Evolutionary conservation across 2,329 filamentous ascomycete species (phyloP), one percentile per base, ranked within the genome.

Genomic region (Sporothrix sp.): DNA sequence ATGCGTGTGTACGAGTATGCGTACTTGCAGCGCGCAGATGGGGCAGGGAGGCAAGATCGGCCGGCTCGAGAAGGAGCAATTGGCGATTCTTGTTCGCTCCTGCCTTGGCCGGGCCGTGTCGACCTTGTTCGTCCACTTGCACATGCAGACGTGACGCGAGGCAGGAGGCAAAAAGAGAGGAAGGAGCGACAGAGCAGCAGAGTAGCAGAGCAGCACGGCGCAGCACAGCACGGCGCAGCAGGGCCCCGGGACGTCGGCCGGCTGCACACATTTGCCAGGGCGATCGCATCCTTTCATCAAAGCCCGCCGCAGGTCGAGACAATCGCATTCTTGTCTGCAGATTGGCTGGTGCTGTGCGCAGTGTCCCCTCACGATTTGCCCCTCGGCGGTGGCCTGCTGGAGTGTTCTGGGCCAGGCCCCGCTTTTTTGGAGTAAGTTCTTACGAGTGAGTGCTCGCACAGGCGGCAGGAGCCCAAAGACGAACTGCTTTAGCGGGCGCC

Each of bases 31-130:
- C n/a, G n/a, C n/a, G n/a, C 23, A 25, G 28, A 35, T 18, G 20
- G 35, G 30, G 43, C 23, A 16, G 13, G 43, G 43, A 18, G 43
- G 43, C 43, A 45, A 45, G 43, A 45, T 28, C 42, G 42, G 28
- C 20, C 43, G 25, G n/a, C 28, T 32, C 28, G 38, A 20, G 18
- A 30, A 28, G 23, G 16, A 20, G 38, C 20, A 44, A 38, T 45
- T 44, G 37, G 20, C 40, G 42, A 40, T 21, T 40, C 46, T 38
- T 32, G 43, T 30, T 48, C 21, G 37, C 20, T 42, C 43, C 43
- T 47, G 50, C 44, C 45, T 48, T 52, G 50, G 50, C 20, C 44
- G 42, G 35, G 20, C 43, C 50, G 44, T 47, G 20, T 42, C 28
- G 8, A 27, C 14, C 32, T 44, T 7, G 40, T 44, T n/a, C 21